Conservation (phyloP, 2,329 filamentous ascomycete genomes). For the Penicillium sclerotigenum region DNA sequence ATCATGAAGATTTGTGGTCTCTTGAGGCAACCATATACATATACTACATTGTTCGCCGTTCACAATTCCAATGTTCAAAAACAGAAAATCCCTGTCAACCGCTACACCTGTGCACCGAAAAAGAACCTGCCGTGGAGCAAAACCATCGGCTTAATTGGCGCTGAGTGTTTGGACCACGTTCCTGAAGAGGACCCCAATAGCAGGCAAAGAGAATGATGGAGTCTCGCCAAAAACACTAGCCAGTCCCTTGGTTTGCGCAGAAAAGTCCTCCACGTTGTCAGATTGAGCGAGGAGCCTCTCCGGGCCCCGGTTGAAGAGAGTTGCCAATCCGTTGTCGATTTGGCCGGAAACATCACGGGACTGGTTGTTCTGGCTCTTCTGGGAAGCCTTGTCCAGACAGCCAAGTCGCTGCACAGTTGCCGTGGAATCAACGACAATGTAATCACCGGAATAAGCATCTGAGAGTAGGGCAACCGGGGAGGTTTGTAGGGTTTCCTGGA, state of each 20-base stretch:
- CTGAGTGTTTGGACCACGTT: conserved; percentile 37
- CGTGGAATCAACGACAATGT: conserved; percentile 70
- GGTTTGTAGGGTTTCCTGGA: conserved; percentile 53
- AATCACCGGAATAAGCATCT: conserved; percentile 64
- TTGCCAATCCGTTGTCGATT: conserved; percentile 32
- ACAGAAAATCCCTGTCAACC: neutral
- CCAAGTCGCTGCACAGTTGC: conserved; percentile 62
- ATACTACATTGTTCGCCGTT: conserved; percentile 20
- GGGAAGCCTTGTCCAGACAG: conserved; percentile 24
- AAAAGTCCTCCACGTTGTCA: conserved; percentile 18
- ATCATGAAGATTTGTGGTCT: neutral
- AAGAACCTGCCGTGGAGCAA: neutral
- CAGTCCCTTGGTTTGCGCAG: conserved; percentile 27
- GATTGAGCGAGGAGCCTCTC: conserved; percentile 7
- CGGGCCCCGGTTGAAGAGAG: conserved; percentile 31
- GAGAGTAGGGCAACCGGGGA: conserved; percentile 66
- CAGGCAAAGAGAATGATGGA: conserved; percentile 40
- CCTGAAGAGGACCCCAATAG: conserved; percentile 38
- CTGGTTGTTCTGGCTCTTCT: conserved; percentile 20
- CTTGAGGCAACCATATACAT: conserved; percentile 2
- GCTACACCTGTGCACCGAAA: conserved; percentile 10
- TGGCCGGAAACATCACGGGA: conserved; percentile 23
- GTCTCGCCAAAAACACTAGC: conserved; percentile 39
- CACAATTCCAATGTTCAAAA: conserved; percentile 12
- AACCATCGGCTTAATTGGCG: conserved; percentile 13